These are phyloP conservation scores for Tripterygium wilfordii DNA, from an alignment of 177 flowering plant genomes.

Conservation along the genomic window DNA sequence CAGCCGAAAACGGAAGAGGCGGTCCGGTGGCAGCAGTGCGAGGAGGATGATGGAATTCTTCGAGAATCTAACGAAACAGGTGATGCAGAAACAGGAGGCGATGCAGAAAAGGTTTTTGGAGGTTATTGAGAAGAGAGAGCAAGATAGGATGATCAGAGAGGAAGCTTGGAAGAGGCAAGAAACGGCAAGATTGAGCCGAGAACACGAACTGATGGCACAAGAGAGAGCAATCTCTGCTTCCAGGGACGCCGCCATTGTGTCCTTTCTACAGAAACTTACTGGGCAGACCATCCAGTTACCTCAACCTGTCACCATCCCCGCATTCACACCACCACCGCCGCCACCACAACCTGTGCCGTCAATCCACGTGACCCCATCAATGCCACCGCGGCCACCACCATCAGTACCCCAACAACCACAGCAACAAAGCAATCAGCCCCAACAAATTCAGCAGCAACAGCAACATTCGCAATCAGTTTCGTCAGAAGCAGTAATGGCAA, in stretches of 20 bases:
- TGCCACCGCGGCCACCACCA: conserved; percentile 8
- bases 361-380: conserved; percentile 5
- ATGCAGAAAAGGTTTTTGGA: conserved; percentile 60
- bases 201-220: conserved; percentile 52
- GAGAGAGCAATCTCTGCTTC: conserved; percentile 55
- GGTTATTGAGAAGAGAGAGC: conserved; percentile 60
- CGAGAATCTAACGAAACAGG: conserved; percentile 51
- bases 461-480: no score
- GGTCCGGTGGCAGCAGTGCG: no score
- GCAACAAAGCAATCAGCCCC: conserved; percentile 18
- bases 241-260: conserved; percentile 53
- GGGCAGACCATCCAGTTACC: conserved; percentile 50
- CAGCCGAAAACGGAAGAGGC: conserved; percentile 27
- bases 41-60: conserved; percentile 45
- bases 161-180: conserved; percentile 82
- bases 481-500: conserved; percentile 24
- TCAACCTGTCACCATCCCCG: conserved; percentile 15
- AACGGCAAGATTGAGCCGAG: conserved; percentile 35
- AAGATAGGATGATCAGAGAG: conserved; percentile 54
- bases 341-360: no score
- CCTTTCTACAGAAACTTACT: conserved; percentile 51
- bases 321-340: conserved; percentile 20
- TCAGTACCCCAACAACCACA: conserved; percentile 11
- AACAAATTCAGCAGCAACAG: no score
- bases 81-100: conserved; percentile 58